Evolutionary conservation across 2,329 filamentous ascomycete genomes (phyloP).

Genomic region (Nigrospora sphaerica): DNA sequence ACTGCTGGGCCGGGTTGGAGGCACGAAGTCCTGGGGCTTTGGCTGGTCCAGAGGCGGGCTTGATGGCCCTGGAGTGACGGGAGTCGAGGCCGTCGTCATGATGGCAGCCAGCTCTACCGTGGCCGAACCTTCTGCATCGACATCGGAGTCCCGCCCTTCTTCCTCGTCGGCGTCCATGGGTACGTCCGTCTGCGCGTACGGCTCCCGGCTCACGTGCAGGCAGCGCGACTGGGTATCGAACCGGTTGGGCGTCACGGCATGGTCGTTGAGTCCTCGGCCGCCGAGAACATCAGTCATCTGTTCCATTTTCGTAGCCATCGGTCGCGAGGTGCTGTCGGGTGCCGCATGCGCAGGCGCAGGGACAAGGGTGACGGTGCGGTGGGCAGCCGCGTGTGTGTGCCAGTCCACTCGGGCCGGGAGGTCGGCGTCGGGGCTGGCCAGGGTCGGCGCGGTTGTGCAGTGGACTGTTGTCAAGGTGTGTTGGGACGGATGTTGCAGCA

Average conservation of each 20-base stretch:
- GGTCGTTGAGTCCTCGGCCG: not conserved
- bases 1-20: constrained; percentile 49
- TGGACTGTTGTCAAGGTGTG: too few species aligned
- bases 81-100: constrained; percentile 42
- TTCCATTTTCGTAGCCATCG: not conserved
- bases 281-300: not conserved
- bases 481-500: too few species aligned
- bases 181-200: constrained; percentile 18
- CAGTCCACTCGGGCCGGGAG: too few species aligned
- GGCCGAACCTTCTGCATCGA: constrained; percentile 30
- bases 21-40: constrained; percentile 39
- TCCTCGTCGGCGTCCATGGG: constrained; percentile 15
- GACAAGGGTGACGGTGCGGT: too few species aligned
- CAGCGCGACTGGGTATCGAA: constrained; percentile 16
- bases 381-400: too few species aligned
- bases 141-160: constrained; percentile 4
- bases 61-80: constrained; percentile 45
- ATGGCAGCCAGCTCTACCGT: constrained; percentile 35
- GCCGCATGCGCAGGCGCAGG: too few species aligned
- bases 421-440: too few species aligned
- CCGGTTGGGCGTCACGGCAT: not conserved
- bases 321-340: not conserved
- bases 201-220: constrained; percentile 15
- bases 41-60: constrained; percentile 42
- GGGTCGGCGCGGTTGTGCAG: too few species aligned